Evolutionary conservation across 2,329 filamentous ascomycete species (phyloP).

Genomic region (Diaporthe nobilis): DNA sequence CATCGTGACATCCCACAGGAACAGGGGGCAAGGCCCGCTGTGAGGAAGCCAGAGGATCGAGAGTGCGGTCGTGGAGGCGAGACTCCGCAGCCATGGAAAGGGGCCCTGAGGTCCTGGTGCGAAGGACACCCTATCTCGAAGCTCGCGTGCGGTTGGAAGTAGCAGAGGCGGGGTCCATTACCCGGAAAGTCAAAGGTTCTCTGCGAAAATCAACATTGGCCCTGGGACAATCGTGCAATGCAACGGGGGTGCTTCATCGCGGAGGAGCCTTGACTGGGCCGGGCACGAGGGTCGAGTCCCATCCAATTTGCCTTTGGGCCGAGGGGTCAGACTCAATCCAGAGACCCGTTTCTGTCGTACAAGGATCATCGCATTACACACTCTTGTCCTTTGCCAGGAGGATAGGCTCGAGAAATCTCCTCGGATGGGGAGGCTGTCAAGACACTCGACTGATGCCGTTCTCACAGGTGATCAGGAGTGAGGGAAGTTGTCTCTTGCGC

Average conservation of each 20-base stretch:
- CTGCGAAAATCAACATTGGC: slow-evolving; percentile 32
- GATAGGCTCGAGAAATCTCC: background rate
- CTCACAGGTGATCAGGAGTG: background rate
- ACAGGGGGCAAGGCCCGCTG: slow-evolving; percentile 32
- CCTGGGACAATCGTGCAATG: slow-evolving; percentile 25
- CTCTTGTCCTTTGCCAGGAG: background rate
- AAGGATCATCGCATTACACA: slow-evolving; percentile 19
- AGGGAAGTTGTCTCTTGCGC: background rate
- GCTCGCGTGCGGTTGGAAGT: slow-evolving; percentile 16
- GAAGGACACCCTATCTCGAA: slow-evolving; percentile 25
- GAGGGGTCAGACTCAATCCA: slow-evolving; percentile 32
- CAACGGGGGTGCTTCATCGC: slow-evolving; percentile 30
- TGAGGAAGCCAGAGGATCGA: slow-evolving; percentile 29
- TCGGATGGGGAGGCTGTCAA: background rate
- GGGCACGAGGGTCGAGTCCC: slow-evolving; percentile 27
- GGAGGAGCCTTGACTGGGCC: slow-evolving; percentile 18
- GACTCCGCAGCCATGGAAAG: slow-evolving; percentile 53
- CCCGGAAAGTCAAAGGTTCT: slow-evolving; percentile 19
- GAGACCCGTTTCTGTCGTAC: slow-evolving; percentile 25
- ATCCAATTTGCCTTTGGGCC: slow-evolving; percentile 32
- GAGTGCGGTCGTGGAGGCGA: slow-evolving; percentile 48
- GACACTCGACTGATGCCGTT: slow-evolving; percentile 5
- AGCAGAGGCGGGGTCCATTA: slow-evolving; percentile 35
- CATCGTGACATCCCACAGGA: slow-evolving; percentile 59
- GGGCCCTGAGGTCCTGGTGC: slow-evolving; percentile 32